These are phyloP conservation scores for Pittosporum tobira DNA, from an alignment of 129 eudicot species.

Conservation along the genomic window DNA sequence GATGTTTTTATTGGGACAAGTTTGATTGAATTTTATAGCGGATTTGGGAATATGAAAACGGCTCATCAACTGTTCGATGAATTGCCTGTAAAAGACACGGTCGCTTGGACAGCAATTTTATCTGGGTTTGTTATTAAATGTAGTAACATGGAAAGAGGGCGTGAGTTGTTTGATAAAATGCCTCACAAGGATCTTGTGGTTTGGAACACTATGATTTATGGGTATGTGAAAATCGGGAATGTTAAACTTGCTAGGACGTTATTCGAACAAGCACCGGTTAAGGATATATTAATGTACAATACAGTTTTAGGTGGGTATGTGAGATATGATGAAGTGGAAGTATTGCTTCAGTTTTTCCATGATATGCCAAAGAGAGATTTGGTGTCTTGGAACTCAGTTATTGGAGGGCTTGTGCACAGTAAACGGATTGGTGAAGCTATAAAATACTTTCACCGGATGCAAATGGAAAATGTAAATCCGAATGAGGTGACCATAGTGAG, in stretches of 20 bases:
- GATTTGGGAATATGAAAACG: neutral
- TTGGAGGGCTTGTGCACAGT: slow-evolving; percentile 7
- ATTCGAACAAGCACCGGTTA: slow-evolving; percentile 15
- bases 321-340: slow-evolving; percentile 16
- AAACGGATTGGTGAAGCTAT: slow-evolving; percentile 6
- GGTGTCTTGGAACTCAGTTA: slow-evolving; percentile 19
- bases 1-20: slow-evolving; percentile 12
- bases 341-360: slow-evolving; percentile 14
- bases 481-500: slow-evolving; percentile 10
- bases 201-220: slow-evolving; percentile 21
- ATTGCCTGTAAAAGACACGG: slow-evolving; percentile 18
- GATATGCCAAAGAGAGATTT: slow-evolving; percentile 5
- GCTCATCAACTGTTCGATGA: slow-evolving; percentile 9
- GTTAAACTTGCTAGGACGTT: neutral
- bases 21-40: slow-evolving; percentile 10
- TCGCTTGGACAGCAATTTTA: slow-evolving; percentile 15
- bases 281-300: slow-evolving; percentile 22
- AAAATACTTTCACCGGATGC: slow-evolving; percentile 6
- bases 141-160: slow-evolving; percentile 20
- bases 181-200: slow-evolving; percentile 12
- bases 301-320: slow-evolving; percentile 18
- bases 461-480: slow-evolving; percentile 4
- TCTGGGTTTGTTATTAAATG: slow-evolving; percentile 9
- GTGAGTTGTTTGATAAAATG: slow-evolving; percentile 24
- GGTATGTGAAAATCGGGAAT: slow-evolving; percentile 19